These are phyloP conservation scores for Aaosphaeria arxii DNA, from an alignment of 2,329 filamentous ascomycete genomes.

Conservation along the genomic window DNA sequence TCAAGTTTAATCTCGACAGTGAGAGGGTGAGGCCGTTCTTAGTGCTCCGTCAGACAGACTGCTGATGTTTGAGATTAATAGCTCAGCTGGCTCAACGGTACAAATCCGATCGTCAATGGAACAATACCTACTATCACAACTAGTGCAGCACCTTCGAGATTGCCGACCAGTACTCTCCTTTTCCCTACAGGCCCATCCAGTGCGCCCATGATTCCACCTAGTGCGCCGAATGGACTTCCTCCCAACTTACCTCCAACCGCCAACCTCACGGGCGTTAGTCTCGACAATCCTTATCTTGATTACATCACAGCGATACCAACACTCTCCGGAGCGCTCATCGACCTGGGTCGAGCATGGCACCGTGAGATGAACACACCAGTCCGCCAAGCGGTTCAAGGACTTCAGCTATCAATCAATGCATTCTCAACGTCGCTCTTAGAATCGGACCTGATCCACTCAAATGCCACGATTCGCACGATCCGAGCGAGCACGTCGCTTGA, in stretches of 20 bases:
- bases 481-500: constrained; percentile 30
- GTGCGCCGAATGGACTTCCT: too few species aligned
- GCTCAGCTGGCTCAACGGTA: constrained; percentile 4
- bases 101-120: too few species aligned
- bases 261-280: neutral
- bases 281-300: constrained; percentile 10
- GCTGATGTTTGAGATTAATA: neutral
- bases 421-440: constrained; percentile 29
- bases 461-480: constrained; percentile 33
- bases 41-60: neutral
- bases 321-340: constrained; percentile 23
- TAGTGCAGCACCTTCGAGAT: neutral
- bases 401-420: constrained; percentile 26
- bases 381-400: constrained; percentile 22
- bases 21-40: constrained; percentile 20
- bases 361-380: constrained; percentile 36
- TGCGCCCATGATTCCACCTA: neutral
- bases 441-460: constrained; percentile 18
- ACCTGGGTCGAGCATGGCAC: constrained; percentile 34
- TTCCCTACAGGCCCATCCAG: neutral
- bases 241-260: neutral
- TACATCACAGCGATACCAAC: constrained; percentile 24
- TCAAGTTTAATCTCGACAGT: constrained; percentile 28
- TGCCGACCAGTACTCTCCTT: neutral
- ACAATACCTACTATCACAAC: neutral